Percentiles rank a stretch among this genome's conserved stretches.
These are phyloP conservation scores for Saccharomyces hybrid DNA, from an alignment of 1,139 yeast genomes.

Conservation along the genomic window DNA sequence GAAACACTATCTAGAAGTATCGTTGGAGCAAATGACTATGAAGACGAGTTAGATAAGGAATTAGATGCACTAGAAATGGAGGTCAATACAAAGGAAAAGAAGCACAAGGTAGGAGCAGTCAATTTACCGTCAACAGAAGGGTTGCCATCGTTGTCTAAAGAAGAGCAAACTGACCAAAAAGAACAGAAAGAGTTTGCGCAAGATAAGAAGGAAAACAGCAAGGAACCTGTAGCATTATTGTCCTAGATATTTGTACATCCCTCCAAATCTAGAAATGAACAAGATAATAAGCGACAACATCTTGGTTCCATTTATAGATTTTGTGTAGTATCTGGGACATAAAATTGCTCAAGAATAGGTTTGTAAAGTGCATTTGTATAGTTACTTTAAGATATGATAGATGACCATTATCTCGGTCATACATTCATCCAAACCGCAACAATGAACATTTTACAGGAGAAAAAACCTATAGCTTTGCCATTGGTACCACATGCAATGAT, in stretches of 20 bases:
- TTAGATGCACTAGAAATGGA: constrained; percentile 39
- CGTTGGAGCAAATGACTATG: constrained; percentile 38
- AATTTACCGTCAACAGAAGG: constrained; percentile 21
- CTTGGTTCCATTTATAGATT: neutral
- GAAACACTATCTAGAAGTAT: constrained; percentile 41
- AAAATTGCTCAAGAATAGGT: neutral
- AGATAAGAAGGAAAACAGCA: neutral
- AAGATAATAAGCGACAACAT: neutral
- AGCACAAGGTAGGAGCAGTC: constrained; percentile 7
- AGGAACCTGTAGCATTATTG: neutral
- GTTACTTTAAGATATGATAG: too few species aligned
- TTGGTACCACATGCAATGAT: too few species aligned
- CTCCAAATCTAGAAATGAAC: neutral
- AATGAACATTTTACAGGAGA: too few species aligned
- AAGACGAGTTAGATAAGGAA: constrained; percentile 51
- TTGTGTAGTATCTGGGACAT: neutral
- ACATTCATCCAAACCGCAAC: too few species aligned
- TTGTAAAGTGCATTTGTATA: neutral
- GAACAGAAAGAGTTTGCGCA: neutral
- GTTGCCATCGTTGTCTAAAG: constrained; percentile 10
- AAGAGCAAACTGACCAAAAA: neutral
- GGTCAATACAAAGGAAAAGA: constrained; percentile 16
- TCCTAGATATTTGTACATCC: neutral
- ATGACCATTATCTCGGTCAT: too few species aligned
- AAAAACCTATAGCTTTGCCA: too few species aligned